These are phyloP conservation scores for Cylindrodendrum hubeiense DNA, from an alignment of 2,329 filamentous ascomycete species.

Conservation along the genomic window DNA sequence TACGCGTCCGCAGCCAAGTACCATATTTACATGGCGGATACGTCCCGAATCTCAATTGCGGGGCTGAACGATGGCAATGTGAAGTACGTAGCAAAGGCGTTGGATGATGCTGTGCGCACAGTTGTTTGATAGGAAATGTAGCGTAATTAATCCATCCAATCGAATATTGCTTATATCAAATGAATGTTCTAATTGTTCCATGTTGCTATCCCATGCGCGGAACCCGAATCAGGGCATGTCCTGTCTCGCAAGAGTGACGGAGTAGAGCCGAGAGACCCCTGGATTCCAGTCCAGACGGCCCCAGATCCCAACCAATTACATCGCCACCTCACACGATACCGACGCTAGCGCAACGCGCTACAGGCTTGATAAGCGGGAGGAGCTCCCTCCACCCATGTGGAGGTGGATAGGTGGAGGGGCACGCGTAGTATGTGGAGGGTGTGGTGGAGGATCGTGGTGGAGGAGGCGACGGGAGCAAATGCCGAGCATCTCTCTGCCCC, in stretches of 20 bases:
- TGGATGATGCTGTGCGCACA: constrained; percentile 16
- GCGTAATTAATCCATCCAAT: neutral
- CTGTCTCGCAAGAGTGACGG: neutral
- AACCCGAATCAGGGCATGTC: neutral
- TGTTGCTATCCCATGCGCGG: too few species aligned
- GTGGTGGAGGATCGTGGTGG: neutral
- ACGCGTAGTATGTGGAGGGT: neutral
- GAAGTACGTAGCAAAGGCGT: constrained; percentile 15
- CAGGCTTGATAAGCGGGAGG: neutral
- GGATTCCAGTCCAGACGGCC: neutral
- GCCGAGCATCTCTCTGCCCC: neutral
- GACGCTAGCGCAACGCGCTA: neutral
- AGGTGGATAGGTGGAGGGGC: neutral
- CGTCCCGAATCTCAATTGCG: constrained; percentile 22
- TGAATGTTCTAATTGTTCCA: neutral
- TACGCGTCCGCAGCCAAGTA: constrained; percentile 1
- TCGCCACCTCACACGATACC: neutral
- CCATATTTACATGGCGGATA: constrained; percentile 26
- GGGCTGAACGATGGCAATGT: constrained; percentile 25
- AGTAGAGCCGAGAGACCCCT: neutral
- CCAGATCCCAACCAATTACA: neutral
- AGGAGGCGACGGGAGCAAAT: neutral
- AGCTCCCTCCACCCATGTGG: neutral
- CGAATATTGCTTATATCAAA: neutral
- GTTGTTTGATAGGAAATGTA: neutral